These are phyloP conservation scores for Eucalyptus cloeziana DNA, from an alignment of 345 rosid species.

Conservation along the genomic window DNA sequence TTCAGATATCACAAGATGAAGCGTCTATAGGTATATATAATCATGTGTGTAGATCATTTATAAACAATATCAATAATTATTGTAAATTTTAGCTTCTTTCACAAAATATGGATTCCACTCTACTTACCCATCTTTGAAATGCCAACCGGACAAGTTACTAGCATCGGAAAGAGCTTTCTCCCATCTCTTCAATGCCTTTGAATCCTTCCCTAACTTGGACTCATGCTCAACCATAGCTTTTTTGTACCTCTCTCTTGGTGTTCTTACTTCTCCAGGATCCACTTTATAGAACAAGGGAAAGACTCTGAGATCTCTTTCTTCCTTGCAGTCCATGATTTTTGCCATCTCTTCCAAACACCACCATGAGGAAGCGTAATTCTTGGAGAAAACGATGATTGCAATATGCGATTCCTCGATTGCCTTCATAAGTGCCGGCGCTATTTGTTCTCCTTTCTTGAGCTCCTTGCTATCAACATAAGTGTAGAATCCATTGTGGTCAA, in stretches of 20 bases:
- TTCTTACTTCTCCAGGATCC: neutral
- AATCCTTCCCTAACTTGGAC: neutral
- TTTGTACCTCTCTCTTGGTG: neutral
- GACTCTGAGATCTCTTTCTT: neutral
- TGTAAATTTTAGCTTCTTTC: neutral
- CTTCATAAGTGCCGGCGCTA: rapidly evolving
- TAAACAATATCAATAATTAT: neutral
- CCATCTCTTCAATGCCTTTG: neutral
- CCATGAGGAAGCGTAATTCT: neutral
- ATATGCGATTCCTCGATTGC: neutral
- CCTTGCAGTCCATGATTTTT: neutral
- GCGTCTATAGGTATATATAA: neutral
- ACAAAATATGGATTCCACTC: neutral
- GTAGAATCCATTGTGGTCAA: neutral
- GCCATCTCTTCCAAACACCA: neutral
- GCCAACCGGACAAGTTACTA: neutral
- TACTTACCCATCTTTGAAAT: neutral
- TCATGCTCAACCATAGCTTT: neutral
- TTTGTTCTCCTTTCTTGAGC: neutral
- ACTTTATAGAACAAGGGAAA: neutral
- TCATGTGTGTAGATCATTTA: neutral
- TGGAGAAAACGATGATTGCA: neutral
- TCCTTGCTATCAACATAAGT: neutral
- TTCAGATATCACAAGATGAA: neutral
- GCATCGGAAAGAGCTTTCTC: neutral